Evolutionary conservation across 305 asterid genomes (phyloP).

Genomic region (Fraxinus albicans): DNA sequence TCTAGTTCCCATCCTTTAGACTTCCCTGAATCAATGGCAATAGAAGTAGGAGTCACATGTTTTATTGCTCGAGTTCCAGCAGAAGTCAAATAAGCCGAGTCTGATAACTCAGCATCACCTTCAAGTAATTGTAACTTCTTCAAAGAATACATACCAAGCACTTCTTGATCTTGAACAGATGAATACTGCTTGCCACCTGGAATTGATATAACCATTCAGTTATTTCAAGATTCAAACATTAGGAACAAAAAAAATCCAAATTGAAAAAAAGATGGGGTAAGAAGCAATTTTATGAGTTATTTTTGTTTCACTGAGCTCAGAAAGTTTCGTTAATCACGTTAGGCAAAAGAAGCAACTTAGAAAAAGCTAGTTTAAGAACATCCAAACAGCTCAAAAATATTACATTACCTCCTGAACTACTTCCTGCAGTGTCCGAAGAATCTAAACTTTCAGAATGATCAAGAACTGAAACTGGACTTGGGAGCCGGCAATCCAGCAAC

Average conservation of each 20-base stretch:
- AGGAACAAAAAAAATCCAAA: neutral
- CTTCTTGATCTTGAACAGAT: conserved; percentile 54
- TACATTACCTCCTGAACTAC: conserved; percentile 55
- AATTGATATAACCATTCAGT: conserved; percentile 17
- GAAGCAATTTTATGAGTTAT: neutral
- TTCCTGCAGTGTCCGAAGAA: conserved; percentile 62
- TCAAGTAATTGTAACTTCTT: conserved; percentile 39
- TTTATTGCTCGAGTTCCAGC: conserved; percentile 21
- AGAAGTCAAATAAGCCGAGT: conserved; percentile 63
- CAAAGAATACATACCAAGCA: conserved; percentile 37
- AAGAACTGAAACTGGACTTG: conserved; percentile 83
- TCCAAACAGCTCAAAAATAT: neutral
- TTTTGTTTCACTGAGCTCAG: neutral
- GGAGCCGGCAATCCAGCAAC: conserved; percentile 49
- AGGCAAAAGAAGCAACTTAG: neutral
- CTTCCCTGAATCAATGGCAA: conserved; percentile 1
- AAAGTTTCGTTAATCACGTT: neutral
- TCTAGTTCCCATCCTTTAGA: conserved; percentile 51
- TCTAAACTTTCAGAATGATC: conserved; percentile 69
- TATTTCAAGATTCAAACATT: neutral
- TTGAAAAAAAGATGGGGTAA: neutral
- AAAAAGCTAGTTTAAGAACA: neutral
- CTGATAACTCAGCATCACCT: conserved; percentile 63
- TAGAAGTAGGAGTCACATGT: conserved; percentile 15
- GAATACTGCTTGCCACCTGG: conserved; percentile 68